These are phyloP conservation scores for Thuja plicata DNA, from an alignment of 83 land plant genomes.

Conservation along the genomic window DNA sequence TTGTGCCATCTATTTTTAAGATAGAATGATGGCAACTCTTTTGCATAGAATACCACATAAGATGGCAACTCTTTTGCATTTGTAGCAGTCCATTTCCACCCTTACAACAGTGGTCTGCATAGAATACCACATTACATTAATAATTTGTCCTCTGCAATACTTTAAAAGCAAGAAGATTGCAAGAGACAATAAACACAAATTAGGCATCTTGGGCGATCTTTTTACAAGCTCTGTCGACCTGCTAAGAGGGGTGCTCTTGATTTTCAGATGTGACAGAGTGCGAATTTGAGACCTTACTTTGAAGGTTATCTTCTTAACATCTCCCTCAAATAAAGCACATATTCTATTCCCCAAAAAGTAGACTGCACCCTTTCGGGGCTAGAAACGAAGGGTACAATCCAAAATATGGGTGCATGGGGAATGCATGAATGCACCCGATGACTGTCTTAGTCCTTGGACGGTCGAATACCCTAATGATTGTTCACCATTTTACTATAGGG, in stretches of 20 bases:
- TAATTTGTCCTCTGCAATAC: not conserved
- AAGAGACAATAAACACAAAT: not conserved
- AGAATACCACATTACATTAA: not conserved
- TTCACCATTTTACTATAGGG: too few species aligned
- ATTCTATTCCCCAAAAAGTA: not conserved
- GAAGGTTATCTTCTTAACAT: not conserved
- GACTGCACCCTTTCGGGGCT: not conserved
- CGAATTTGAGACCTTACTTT: not conserved
- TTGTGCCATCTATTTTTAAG: not conserved
- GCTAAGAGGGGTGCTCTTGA: not conserved
- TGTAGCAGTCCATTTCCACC: slow-evolving; percentile 3
- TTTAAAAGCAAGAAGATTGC: not conserved
- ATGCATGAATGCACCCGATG: too few species aligned
- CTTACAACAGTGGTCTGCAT: not conserved
- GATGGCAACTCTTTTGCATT: slow-evolving; percentile 6
- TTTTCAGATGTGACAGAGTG: not conserved
- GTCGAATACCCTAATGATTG: too few species aligned
- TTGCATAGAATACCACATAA: too few species aligned
- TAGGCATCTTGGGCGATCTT: not conserved
- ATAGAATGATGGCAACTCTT: not conserved
- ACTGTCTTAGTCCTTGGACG: too few species aligned
- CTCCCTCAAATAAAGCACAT: not conserved
- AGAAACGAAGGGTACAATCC: not conserved
- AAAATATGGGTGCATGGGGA: too few species aligned
- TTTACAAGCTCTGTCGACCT: not conserved